Percentiles rank a stretch among this genome's conserved stretches.
These are phyloP conservation scores for Bipolaris zeicola DNA, from an alignment of 2,329 filamentous ascomycete genomes.

Conservation along the genomic window DNA sequence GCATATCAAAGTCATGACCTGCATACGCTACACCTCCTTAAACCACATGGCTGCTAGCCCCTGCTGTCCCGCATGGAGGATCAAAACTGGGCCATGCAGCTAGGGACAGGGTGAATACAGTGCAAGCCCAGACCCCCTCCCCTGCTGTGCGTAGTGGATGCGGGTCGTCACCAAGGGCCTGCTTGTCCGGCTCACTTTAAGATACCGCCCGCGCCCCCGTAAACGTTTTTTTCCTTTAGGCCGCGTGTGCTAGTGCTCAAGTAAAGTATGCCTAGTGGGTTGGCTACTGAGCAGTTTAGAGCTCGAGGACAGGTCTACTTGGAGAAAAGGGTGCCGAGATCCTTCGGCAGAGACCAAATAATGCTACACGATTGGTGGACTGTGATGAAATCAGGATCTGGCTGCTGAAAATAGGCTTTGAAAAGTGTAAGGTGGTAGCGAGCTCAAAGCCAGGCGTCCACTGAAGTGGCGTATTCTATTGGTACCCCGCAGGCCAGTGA, in stretches of 20 bases:
- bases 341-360: too few species aligned
- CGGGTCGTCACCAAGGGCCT: conserved; percentile 11
- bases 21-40: conserved; percentile 14
- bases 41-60: conserved; percentile 14
- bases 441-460: not conserved
- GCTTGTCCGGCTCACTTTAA: conserved; percentile 5
- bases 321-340: too few species aligned
- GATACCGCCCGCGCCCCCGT: conserved; percentile 9
- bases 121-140: conserved; percentile 16
- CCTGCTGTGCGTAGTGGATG: conserved; percentile 1
- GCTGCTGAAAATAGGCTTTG: not conserved
- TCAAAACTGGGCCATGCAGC: conserved; percentile 23
- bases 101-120: conserved; percentile 17
- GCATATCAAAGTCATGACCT: conserved; percentile 14
- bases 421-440: conserved; percentile 6
- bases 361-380: not conserved
- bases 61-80: conserved; percentile 23
- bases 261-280: not conserved
- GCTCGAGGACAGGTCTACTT: not conserved
- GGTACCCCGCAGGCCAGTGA: conserved; percentile 11
- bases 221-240: conserved; percentile 8
- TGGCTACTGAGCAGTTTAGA: not conserved
- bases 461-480: conserved; percentile 3
- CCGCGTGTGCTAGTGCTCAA: conserved; percentile 8
- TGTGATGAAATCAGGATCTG: not conserved